phyloP scores from a whole-genome alignment of 805 yeast genomes.

The Metschnikowia hibisci region DNA sequence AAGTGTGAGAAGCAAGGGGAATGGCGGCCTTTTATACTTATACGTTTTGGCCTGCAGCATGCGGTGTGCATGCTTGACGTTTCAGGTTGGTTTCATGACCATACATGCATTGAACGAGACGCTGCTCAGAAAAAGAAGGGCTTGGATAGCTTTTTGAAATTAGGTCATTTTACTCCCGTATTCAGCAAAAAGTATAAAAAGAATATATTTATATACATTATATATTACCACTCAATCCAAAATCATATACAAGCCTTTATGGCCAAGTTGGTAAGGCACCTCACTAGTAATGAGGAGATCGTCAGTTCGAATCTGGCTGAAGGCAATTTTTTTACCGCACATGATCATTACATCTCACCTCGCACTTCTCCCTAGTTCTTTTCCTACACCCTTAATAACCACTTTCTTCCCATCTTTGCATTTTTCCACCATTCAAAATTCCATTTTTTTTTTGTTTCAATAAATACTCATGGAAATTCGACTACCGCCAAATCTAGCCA shows the following conservation, averaged over 20 bases:
- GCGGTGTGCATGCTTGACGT: too few species aligned
- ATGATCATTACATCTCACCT: not conserved
- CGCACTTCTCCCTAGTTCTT: not conserved
- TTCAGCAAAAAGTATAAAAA: too few species aligned
- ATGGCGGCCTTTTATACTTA: not conserved
- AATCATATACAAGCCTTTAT: conserved; percentile 12
- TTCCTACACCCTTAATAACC: not conserved
- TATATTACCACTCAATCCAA: not conserved
- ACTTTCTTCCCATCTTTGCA: not conserved
- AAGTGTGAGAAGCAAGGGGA: too few species aligned
- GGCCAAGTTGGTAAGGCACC: conserved; percentile 19
- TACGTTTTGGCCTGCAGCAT: not conserved
- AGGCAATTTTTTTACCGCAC: conserved; percentile 12
- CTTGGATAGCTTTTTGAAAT: too few species aligned
- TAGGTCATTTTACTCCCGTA: too few species aligned
- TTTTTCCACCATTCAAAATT: too few species aligned
- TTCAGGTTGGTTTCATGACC: too few species aligned
- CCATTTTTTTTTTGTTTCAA: not conserved
- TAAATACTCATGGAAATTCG: not conserved
- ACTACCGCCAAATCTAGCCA: conserved; percentile 16
- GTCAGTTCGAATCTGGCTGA: conserved; percentile 15
- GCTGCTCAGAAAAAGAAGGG: too few species aligned
- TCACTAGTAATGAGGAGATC: too few species aligned
- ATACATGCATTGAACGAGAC: too few species aligned
- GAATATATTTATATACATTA: not conserved